Evolutionary conservation across 139 green algal species (phyloP).

Genomic region (Coccomyxa sp.): DNA sequence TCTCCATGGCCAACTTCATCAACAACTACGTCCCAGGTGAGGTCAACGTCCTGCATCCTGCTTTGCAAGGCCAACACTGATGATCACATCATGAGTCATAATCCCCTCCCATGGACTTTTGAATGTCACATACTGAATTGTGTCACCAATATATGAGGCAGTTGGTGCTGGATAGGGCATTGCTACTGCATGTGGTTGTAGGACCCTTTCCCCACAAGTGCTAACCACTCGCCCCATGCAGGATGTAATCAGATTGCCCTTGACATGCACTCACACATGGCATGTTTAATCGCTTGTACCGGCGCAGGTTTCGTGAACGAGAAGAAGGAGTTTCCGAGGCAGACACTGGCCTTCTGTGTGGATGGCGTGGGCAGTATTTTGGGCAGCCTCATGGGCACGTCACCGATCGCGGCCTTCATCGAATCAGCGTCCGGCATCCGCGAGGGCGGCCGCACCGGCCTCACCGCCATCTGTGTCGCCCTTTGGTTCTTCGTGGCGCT

Average conservation of each 20-base stretch:
- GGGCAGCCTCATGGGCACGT: slow-evolving; percentile 67
- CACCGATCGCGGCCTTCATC: slow-evolving; percentile 65
- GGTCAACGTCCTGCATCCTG: neutral
- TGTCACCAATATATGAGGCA: too few species aligned
- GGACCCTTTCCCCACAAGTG: too few species aligned
- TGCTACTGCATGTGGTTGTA: too few species aligned
- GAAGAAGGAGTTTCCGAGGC: slow-evolving; percentile 52
- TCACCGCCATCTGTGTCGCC: slow-evolving; percentile 48
- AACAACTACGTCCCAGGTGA: slow-evolving; percentile 50
- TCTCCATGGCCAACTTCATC: slow-evolving; percentile 68
- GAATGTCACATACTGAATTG: too few species aligned
- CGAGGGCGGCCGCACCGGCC: slow-evolving; percentile 70
- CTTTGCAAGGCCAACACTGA: neutral
- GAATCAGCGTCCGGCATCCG: slow-evolving; percentile 67
- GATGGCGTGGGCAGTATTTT: slow-evolving; percentile 68
- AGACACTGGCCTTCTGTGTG: slow-evolving; percentile 56
- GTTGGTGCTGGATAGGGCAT: too few species aligned
- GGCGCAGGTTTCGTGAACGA: slow-evolving; percentile 57
- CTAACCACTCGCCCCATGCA: too few species aligned
- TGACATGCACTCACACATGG: too few species aligned
- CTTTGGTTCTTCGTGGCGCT: slow-evolving; percentile 66
- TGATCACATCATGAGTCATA: too few species aligned
- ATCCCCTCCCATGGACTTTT: too few species aligned
- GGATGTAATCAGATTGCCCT: too few species aligned
- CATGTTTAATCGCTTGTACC: neutral